Evolutionary conservation across 2,329 filamentous ascomycete species (phyloP), one percentile per base, ranked within the genome.

Genomic region (Fusarium sp.): DNA sequence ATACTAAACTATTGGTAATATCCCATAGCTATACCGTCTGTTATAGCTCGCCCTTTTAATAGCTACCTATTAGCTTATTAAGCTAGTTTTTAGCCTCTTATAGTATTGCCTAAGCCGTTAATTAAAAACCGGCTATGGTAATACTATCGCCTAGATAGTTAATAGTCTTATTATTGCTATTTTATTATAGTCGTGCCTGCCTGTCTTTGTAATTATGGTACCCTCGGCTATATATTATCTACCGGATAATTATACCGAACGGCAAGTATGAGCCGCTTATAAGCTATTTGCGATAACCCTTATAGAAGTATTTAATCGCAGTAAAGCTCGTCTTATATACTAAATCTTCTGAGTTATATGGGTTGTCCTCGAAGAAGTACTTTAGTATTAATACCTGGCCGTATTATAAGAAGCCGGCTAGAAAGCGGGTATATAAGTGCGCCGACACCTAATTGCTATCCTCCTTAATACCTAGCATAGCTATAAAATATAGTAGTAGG

Each of bases 341-440:
- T 18, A 11, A 46, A 6, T 46, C 45, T 13, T 48, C 11, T 3
- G 31, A 36, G 31, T 48, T 15, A 14, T 48, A 48, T 15, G 10
- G 28, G 14, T 48, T 20, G 36, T 48, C 31, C n/a, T 48, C 10
- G 22, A 48, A 48, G 45, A 48, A 48, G 31, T 48, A 13, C 46
- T 49, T 15, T 36, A 49, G 9, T 10, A 49, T 49, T 17, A 38
- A 2, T 4, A 49, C 8, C 31, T 17, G 14, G 4, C 20, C 13
- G 6, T 9, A 49, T 10, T 22, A 49, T 38, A 39, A 50, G 17
- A 50, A 50, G 33, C 46, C 8, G 8, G 46, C 46, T 6, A 39
- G 33, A 50, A 50, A 50, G 18, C 2, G 33, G 15, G 15, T 50
- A 38, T 50, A 15, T 26, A 24, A n/a, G 13, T 50, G n/a, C 7